phyloP scores from a whole-genome alignment of 768 basidiomycete genomes.

The Coprinellus aureogranulatus region DNA sequence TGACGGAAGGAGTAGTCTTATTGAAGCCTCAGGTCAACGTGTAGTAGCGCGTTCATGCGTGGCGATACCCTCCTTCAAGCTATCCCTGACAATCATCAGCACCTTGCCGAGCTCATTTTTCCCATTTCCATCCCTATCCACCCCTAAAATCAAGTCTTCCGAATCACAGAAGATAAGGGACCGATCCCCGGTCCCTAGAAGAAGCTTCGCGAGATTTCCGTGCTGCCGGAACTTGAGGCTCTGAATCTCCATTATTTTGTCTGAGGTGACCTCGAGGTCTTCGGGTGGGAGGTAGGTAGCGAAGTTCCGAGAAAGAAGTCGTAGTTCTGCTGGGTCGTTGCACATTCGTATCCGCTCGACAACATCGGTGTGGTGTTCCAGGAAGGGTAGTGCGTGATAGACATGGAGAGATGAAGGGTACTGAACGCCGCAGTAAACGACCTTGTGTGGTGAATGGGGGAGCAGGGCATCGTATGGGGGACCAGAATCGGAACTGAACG shows the following conservation, averaged over 20 bases:
- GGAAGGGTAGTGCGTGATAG: constrained; percentile 69
- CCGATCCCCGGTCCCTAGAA: constrained; percentile 52
- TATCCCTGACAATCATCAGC: constrained; percentile 53
- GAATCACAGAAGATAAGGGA: constrained; percentile 53
- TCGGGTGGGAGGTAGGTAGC: no score
- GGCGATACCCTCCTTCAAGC: no score
- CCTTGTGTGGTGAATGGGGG: constrained; percentile 62
- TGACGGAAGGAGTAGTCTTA: no score
- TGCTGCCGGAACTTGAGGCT: constrained; percentile 72
- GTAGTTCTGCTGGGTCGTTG: constrained; percentile 17
- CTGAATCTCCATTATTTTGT: constrained; percentile 44
- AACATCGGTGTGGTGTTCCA: constrained; percentile 46
- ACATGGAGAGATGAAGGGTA: constrained; percentile 75
- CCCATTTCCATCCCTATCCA: constrained; percentile 47
- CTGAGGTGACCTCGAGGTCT: not conserved
- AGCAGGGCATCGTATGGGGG: constrained; percentile 30
- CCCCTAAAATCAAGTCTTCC: constrained; percentile 60
- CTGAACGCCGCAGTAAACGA: constrained; percentile 49
- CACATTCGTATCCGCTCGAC: constrained; percentile 55
- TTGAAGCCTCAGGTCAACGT: no score
- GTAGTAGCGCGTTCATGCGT: no score
- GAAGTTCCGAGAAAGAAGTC: no score
- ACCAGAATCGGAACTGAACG: no score
- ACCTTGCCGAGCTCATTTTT: constrained; percentile 63
- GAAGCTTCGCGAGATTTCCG: constrained; percentile 48